Conservation (phyloP, 768 basidiomycete species). For the Gelatoporia subvermispora region DNA sequence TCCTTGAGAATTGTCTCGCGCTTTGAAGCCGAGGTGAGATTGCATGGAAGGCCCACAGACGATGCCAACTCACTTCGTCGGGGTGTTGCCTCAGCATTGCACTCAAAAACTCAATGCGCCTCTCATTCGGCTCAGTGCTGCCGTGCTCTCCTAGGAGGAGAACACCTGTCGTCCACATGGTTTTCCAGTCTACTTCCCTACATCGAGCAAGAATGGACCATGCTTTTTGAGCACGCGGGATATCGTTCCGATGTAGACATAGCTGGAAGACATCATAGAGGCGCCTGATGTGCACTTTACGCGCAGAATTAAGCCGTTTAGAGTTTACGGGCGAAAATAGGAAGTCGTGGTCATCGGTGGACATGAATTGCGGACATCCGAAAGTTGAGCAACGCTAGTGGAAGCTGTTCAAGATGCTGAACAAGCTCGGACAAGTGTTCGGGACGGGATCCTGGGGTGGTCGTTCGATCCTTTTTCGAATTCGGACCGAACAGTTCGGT, state of each 20-base stretch:
- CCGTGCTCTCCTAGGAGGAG: constrained; percentile 40
- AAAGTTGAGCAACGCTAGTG: neutral
- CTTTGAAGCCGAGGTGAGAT: constrained; percentile 32
- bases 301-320: constrained; percentile 44
- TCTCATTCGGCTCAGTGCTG: constrained; percentile 24
- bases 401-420: neutral
- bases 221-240: constrained; percentile 55
- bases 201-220: constrained; percentile 76
- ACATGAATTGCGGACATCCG: constrained; percentile 3
- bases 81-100: constrained; percentile 67
- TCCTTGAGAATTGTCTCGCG: constrained; percentile 73
- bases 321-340: constrained; percentile 57
- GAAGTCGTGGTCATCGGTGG: constrained; percentile 38
- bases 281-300: constrained; percentile 70
- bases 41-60: neutral
- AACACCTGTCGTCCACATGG: constrained; percentile 67
- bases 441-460: too few relatives aligned
- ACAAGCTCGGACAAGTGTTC: too few relatives aligned
- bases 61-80: constrained; percentile 47
- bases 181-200: constrained; percentile 71
- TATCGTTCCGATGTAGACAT: constrained; percentile 62
- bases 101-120: constrained; percentile 56
- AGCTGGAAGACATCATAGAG: constrained; percentile 72
- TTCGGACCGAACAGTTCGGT: too few relatives aligned
- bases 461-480: too few relatives aligned